Percentiles rank a stretch among this genome's conserved stretches.
phyloP scores from a whole-genome alignment of 805 yeast species.

The Cyberlindnera subsufficiens region DNA sequence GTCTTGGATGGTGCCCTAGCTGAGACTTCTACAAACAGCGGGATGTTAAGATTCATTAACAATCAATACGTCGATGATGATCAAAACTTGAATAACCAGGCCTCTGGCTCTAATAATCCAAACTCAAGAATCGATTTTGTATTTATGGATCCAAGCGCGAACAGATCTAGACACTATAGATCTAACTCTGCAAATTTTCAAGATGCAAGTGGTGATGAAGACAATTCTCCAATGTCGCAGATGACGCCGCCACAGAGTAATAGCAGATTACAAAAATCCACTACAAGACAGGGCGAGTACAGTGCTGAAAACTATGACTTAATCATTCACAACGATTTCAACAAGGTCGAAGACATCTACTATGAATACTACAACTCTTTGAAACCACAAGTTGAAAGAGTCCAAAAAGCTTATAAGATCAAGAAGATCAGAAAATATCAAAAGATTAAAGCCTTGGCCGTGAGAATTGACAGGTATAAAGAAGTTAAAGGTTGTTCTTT shows the following conservation, averaged over 20 bases:
- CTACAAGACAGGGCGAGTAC: conserved; percentile 42
- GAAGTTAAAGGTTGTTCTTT: conserved; percentile 21
- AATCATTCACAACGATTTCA: conserved; percentile 32
- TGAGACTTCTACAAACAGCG: conserved; percentile 17
- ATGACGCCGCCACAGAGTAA: conserved; percentile 14
- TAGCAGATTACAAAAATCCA: conserved; percentile 19
- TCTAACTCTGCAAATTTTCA: conserved; percentile 14
- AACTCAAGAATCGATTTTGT: conserved; percentile 25
- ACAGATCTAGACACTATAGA: conserved; percentile 20
- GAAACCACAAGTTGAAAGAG: conserved; percentile 29
- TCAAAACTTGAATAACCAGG: conserved; percentile 12
- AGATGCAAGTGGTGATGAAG: conserved; percentile 14
- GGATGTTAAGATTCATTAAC: conserved; percentile 24
- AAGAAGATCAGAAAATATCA: conserved; percentile 32
- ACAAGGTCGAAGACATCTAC: conserved; percentile 22
- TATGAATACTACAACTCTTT: conserved; percentile 27
- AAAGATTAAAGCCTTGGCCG: conserved; percentile 30
- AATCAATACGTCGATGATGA: conserved; percentile 26
- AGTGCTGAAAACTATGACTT: conserved; percentile 27
- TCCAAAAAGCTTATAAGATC: conserved; percentile 28
- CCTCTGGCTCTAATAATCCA: conserved; percentile 5
- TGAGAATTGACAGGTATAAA: conserved; percentile 29
- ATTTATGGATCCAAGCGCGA: conserved; percentile 25
- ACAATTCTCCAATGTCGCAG: conserved; percentile 15
- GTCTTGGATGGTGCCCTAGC: conserved; percentile 15